Evolutionary conservation across 106 monocot species (phyloP).

Genomic region (Allium fistulosum): DNA sequence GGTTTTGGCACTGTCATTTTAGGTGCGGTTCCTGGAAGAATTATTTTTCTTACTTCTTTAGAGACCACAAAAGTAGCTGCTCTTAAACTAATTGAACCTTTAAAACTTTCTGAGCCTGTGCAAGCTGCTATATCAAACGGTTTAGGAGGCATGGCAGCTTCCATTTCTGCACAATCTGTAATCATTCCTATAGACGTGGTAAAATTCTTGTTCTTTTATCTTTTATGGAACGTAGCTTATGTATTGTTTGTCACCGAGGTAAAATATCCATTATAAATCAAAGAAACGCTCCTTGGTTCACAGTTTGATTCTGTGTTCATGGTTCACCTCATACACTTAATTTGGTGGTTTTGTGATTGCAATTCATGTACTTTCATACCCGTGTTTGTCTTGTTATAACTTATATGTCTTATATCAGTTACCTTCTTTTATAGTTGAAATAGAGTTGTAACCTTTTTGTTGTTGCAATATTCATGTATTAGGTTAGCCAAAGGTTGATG

Average conservation of each 20-base stretch:
- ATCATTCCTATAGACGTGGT: constrained; percentile 99
- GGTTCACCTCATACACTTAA: no score
- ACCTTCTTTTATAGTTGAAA: not conserved
- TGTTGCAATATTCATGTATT: constrained; percentile 12
- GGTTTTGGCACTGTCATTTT: constrained; percentile 94
- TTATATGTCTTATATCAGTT: not conserved
- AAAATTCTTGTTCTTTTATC: constrained; percentile 3
- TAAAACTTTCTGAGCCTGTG: constrained; percentile 73
- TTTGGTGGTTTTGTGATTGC: no score
- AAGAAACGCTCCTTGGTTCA: no score
- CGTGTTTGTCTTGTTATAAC: not conserved
- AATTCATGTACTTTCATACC: no score
- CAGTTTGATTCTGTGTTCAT: no score
- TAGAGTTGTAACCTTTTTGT: not conserved
- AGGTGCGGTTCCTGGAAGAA: constrained; percentile 92
- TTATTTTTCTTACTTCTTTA: constrained; percentile 82
- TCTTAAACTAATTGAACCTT: constrained; percentile 57
- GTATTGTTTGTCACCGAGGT: no score
- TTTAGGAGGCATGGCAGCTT: constrained; percentile 74
- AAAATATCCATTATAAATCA: no score
- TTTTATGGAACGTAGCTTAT: not conserved
- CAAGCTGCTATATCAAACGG: constrained; percentile 96
- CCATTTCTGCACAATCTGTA: constrained; percentile 73
- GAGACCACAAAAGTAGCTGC: constrained; percentile 78
- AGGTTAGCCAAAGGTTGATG: constrained; percentile 99